A percentile compares a stretch with the other conserved stretches of the same genome.
phyloP scores from a whole-genome alignment of 129 eudicot genomes.

The Centella asiatica region DNA sequence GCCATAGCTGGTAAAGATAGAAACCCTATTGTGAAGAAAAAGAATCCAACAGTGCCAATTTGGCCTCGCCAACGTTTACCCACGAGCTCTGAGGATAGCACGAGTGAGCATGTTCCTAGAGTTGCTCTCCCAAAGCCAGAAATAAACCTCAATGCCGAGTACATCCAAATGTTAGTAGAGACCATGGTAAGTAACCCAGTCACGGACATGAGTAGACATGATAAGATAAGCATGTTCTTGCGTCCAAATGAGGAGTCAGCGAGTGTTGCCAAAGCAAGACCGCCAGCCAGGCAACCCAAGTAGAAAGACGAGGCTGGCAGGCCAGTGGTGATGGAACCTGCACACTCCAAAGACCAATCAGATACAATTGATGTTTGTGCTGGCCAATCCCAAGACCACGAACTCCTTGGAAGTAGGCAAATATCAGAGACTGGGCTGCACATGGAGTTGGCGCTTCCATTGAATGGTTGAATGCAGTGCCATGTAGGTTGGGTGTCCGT shows the following conservation, averaged over 20 bases:
- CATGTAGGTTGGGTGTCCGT: constrained; percentile 36
- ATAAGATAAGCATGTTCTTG: constrained; percentile 26
- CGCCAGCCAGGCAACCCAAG: constrained; percentile 41
- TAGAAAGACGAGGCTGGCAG: constrained; percentile 43
- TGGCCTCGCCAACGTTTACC: constrained; percentile 36
- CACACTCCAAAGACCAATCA: constrained; percentile 32
- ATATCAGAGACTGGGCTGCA: constrained; percentile 5
- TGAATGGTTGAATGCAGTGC: constrained; percentile 11
- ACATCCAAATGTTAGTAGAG: constrained; percentile 41
- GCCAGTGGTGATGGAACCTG: constrained; percentile 27
- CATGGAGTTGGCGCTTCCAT: background rate
- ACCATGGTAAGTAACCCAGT: constrained; percentile 22
- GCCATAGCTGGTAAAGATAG: constrained; percentile 36
- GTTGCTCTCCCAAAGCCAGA: constrained; percentile 39
- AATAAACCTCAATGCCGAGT: constrained; percentile 23
- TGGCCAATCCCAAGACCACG: constrained; percentile 39
- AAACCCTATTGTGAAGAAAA: constrained; percentile 33
- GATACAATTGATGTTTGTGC: constrained; percentile 30
- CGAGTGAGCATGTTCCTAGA: constrained; percentile 28
- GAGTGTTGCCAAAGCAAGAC: constrained; percentile 29
- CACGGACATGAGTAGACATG: constrained; percentile 31
- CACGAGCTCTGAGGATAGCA: constrained; percentile 34
- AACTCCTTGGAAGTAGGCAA: constrained; percentile 12
- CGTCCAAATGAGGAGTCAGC: constrained; percentile 46
- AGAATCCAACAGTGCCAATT: constrained; percentile 29